Base-by-base conservation (phyloP, 345 rosid genomes). In the Gossypium mustelinum region DNA sequence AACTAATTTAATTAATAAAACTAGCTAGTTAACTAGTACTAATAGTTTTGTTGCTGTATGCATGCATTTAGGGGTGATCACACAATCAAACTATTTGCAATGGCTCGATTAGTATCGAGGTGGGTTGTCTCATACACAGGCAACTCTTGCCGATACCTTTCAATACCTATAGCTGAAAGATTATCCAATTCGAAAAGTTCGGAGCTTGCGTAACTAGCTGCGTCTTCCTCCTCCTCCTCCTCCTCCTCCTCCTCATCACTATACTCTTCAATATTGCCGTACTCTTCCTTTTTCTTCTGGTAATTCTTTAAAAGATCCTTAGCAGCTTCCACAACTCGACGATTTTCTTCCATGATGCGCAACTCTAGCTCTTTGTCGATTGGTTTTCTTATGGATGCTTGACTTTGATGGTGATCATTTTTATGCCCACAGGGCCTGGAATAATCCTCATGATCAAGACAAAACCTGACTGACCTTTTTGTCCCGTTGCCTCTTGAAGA, bases 71-170 rank as follows among this genome's bases (percentile, higher is more conserved):
- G 24, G 27, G 59, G 41, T 34, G 74, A 85, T 93, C 88, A 92
- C 87, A 87, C 58, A 68, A 84, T 67, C 65, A 86, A 84, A 77
- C 91, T 86, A 68, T 83, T 86, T 50, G 94, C 92, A 82, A 92
- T 89, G 63, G 91, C 92, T 81, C 87, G 92, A 84, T 91, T 93
- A 9, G 86, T 87, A 71, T 75, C 82, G 16, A 90, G 83, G 87
- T 87, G 86, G 34, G 99, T 93, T 27, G 98, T 90, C 79, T 90
- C 99, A 70, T 93, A 95, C 68, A 95, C 98, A 0, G 99, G 99
- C 73, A 95, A 75, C 82, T 95, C 98, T 82, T 94, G 87, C 2
- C 86, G 60, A 58, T 90, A 94, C 88, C 88, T 85, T 41, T 87
- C 85, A 13, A 87, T 81, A 68, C 97, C 98, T 64, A 90, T 84